phyloP scores from a whole-genome alignment of 1,284 basidiomycete genomes.

The Vanrija humicola region DNA sequence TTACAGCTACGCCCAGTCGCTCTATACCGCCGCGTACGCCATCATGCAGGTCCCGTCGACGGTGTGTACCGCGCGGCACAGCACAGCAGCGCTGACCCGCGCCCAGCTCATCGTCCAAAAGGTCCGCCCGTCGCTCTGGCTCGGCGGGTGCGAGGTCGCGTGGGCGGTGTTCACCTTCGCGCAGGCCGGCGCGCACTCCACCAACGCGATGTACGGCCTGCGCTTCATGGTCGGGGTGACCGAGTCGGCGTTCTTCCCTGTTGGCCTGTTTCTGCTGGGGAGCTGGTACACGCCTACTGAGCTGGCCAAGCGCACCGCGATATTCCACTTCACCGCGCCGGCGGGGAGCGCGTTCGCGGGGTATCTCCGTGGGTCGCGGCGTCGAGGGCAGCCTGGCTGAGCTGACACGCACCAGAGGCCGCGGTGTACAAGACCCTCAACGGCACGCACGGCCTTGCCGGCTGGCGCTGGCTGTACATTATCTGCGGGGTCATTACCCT shows the following conservation, averaged over 20 bases:
- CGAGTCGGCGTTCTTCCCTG: conserved; percentile 25
- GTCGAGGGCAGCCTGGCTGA: no score
- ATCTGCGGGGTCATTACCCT: no score
- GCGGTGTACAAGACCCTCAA: conserved; percentile 37
- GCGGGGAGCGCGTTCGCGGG: conserved; percentile 46
- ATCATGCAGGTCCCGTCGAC: no score
- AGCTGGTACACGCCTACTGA: conserved; percentile 9
- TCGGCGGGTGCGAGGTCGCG: conserved; percentile 21
- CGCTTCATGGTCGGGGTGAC: conserved; percentile 27
- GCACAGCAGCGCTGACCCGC: no score
- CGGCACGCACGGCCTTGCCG: conserved; percentile 37
- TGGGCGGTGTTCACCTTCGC: conserved; percentile 24
- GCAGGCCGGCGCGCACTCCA: conserved; percentile 12
- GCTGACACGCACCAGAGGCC: no score
- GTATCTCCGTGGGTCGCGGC: conserved; percentile 30
- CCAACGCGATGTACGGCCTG: conserved; percentile 20
- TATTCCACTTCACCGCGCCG: conserved; percentile 45
- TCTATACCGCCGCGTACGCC: no score
- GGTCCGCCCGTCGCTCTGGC: conserved; percentile 22
- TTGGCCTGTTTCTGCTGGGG: conserved; percentile 24
- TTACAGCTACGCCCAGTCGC: no score
- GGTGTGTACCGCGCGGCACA: no score
- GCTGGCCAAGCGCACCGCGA: conserved; percentile 15
- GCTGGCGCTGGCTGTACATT: conserved; percentile 46
- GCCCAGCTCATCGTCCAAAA: no score